Conservation (phyloP, 495 filamentous ascomycete species). For the Jackrogersella minutella region DNA sequence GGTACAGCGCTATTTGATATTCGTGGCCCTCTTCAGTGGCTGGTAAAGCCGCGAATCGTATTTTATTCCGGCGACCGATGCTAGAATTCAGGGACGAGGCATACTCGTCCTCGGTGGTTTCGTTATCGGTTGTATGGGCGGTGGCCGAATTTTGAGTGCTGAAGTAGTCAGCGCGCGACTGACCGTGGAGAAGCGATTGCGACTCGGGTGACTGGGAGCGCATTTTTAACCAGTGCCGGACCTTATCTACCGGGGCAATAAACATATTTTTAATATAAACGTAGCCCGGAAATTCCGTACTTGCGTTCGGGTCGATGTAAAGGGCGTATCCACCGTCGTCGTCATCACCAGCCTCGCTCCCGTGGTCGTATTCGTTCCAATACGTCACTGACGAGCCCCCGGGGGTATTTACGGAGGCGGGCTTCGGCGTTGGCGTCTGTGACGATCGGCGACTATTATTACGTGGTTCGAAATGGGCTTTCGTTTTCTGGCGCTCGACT, state of each 20-base stretch:
- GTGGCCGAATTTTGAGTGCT: constrained; percentile 31
- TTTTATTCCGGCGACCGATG: constrained; percentile 31
- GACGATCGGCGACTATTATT: constrained; percentile 23
- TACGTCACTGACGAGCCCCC: constrained; percentile 48
- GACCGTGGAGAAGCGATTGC: constrained; percentile 46
- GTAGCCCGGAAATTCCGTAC: constrained; percentile 57
- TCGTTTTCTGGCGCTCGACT: constrained; percentile 24
- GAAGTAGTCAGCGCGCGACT: constrained; percentile 45
- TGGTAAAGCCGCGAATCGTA: constrained; percentile 53
- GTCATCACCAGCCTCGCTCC: constrained; percentile 62
- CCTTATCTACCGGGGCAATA: constrained; percentile 52
- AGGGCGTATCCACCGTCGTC: constrained; percentile 61
- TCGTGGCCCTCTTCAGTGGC: constrained; percentile 45
- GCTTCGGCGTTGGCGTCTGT: constrained; percentile 14
- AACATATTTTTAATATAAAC: constrained; percentile 53
- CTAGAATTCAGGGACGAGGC: constrained; percentile 38
- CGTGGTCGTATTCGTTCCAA: constrained; percentile 74
- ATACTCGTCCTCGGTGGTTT: constrained; percentile 39
- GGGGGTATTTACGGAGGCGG: constrained; percentile 17
- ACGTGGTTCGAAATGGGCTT: constrained; percentile 7
- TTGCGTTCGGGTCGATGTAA: constrained; percentile 63
- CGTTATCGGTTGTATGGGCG: constrained; percentile 27
- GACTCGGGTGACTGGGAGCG: constrained; percentile 36
- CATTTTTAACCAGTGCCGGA: constrained; percentile 53
- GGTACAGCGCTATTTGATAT: constrained; percentile 50